Evolutionary conservation across 2,329 filamentous ascomycete species (phyloP).

Genomic region (Xylariaceae sp.): DNA sequence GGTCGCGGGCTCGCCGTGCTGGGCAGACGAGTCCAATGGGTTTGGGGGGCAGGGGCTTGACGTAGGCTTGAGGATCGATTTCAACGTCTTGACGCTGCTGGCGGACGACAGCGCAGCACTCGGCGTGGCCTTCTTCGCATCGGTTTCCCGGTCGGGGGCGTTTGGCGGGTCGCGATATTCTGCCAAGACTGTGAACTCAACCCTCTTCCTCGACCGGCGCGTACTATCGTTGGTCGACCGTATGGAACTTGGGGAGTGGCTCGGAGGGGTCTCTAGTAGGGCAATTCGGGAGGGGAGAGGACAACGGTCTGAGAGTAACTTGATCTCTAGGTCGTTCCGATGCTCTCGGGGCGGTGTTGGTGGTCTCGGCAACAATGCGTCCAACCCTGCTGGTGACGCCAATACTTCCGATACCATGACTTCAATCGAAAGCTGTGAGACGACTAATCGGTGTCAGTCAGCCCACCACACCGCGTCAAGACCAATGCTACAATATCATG

Average conservation of each 20-base stretch:
- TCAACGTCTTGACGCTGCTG: conserved; percentile 42
- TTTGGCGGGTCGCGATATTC: conserved; percentile 51
- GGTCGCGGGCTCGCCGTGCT: conserved; percentile 33
- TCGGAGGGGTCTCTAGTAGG: conserved; percentile 51
- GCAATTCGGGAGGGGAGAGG: conserved; percentile 36
- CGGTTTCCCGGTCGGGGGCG: conserved; percentile 37
- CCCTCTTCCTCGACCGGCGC: conserved; percentile 45
- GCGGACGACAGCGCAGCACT: conserved; percentile 36
- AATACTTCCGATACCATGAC: conserved; percentile 37
- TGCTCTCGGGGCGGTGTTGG: conserved; percentile 63
- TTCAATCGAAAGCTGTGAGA: conserved; percentile 23
- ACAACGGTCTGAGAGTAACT: conserved; percentile 33
- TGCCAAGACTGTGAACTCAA: conserved; percentile 53
- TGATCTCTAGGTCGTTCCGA: conserved; percentile 34
- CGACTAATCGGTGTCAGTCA: too few species aligned
- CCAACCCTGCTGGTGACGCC: conserved; percentile 39
- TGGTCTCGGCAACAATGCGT: conserved; percentile 52
- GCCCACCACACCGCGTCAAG: conserved; percentile 21
- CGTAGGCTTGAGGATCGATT: conserved; percentile 73
- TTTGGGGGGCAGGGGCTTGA: conserved; percentile 38
- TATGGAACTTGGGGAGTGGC: conserved; percentile 40
- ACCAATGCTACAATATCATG: conserved; percentile 18
- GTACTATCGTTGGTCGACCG: conserved; percentile 40
- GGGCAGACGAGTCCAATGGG: conserved; percentile 38
- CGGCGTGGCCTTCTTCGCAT: conserved; percentile 35